phyloP scores from a whole-genome alignment of 306 rosid genomes.

The Begonia peltatifolia region DNA sequence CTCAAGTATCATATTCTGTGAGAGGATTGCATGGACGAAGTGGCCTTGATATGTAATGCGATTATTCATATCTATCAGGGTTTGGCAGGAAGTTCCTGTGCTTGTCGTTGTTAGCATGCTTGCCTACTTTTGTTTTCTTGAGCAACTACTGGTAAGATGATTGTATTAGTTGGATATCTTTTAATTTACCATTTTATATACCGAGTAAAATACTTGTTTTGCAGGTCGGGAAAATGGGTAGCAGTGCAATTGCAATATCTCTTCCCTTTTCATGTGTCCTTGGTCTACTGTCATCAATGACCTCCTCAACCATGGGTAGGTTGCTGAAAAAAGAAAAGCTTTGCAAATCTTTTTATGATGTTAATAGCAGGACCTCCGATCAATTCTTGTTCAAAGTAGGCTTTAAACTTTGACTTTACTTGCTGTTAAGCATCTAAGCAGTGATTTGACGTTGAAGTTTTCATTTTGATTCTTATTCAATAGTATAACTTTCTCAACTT shows the following conservation, averaged over 20 bases:
- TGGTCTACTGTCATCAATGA: conserved; percentile 82
- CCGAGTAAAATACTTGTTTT: conserved; percentile 13
- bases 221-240: conserved; percentile 71
- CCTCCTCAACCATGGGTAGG: conserved; percentile 94
- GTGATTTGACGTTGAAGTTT: no score
- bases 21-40: no score
- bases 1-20: no score
- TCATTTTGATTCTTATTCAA: conserved; percentile 2
- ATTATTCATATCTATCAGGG: conserved; percentile 25
- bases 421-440: no score
- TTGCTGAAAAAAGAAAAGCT: conserved; percentile 8
- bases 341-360: not conserved
- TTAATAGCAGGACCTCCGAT: no score
- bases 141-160: conserved; percentile 78
- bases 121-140: conserved; percentile 93
- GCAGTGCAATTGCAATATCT: conserved; percentile 65
- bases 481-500: not conserved
- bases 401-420: no score
- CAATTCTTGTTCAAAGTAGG: no score
- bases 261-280: conserved; percentile 93
- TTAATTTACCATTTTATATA: conserved; percentile 10
- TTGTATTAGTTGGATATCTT: conserved; percentile 3
- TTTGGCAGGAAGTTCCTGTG: conserved; percentile 96
- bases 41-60: no score
- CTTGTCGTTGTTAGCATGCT: conserved; percentile 93